Percentiles rank a stretch among this genome's conserved stretches.
Evolutionary conservation across 2,329 filamentous ascomycete genomes (phyloP).

Genomic region (Talaromyces sp.): DNA sequence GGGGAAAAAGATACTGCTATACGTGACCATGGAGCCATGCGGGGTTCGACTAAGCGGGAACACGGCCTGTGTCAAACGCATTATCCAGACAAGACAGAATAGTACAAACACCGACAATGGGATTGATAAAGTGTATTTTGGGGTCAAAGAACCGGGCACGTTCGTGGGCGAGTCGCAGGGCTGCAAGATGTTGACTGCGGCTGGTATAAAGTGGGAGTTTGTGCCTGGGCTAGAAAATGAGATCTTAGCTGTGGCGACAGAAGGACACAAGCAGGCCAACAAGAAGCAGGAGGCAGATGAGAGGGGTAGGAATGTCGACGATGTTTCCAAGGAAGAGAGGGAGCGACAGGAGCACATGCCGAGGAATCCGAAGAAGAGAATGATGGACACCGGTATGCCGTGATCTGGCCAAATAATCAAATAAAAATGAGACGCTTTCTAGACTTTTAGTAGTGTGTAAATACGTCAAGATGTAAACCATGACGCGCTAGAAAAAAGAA

Average conservation of each 20-base stretch:
- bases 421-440: not conserved
- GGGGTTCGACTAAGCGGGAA: conserved; percentile 45
- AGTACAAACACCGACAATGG: conserved; percentile 43
- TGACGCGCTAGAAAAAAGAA: not conserved
- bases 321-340: conserved; percentile 35
- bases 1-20: conserved; percentile 55
- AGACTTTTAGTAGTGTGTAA: not conserved
- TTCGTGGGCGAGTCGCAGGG: conserved; percentile 84
- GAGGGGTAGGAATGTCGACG: conserved; percentile 31
- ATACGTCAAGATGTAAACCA: not conserved
- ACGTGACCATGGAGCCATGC: conserved; percentile 77
- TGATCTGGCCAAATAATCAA: not conserved
- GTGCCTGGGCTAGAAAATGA: conserved; percentile 72
- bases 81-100: conserved; percentile 51
- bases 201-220: conserved; percentile 69
- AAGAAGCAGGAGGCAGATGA: conserved; percentile 21
- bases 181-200: conserved; percentile 62
- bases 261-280: conserved; percentile 60
- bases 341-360: conserved; percentile 32
- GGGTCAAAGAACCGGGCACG: conserved; percentile 81
- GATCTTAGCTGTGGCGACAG: conserved; percentile 76
- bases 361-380: conserved; percentile 44
- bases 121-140: conserved; percentile 77
- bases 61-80: conserved; percentile 64
- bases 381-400: conserved; percentile 36